phyloP scores from a whole-genome alignment of 768 basidiomycete species.

The Trametes maxima region DNA sequence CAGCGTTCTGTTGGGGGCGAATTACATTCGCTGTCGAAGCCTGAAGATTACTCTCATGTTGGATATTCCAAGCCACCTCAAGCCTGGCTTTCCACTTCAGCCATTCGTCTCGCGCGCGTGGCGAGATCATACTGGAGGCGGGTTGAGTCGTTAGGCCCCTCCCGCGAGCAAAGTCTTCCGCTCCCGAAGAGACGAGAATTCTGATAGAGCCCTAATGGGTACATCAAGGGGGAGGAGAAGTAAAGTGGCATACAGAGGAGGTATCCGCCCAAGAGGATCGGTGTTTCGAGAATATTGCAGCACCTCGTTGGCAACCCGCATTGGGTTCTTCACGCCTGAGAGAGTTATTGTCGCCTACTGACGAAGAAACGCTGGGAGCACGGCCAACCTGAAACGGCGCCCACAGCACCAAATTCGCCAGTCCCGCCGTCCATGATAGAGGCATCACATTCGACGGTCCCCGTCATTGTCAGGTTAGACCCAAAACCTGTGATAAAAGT shows the following conservation, averaged over 20 bases:
- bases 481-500: constrained; percentile 55
- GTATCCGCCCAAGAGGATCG: constrained; percentile 62
- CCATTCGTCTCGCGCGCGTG: constrained; percentile 58
- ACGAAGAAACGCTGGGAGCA: too few relatives aligned
- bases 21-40: not conserved
- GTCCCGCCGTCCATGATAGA: constrained; percentile 61
- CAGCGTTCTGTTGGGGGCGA: not conserved
- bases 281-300: constrained; percentile 53
- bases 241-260: constrained; percentile 58
- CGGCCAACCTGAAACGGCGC: constrained; percentile 64
- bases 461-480: constrained; percentile 75
- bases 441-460: constrained; percentile 82
- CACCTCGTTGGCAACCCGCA: constrained; percentile 57
- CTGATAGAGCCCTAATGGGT: not conserved
- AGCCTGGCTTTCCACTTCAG: constrained; percentile 57
- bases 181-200: not conserved
- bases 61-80: constrained; percentile 15
- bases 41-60: not conserved
- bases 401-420: constrained; percentile 68
- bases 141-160: constrained; percentile 40
- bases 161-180: constrained; percentile 56
- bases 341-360: not conserved
- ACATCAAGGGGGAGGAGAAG: not conserved
- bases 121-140: constrained; percentile 48
- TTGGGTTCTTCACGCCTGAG: constrained; percentile 71